These are phyloP conservation scores for Fabrea salina DNA, from an alignment of 169 alveolate species.

Conservation along the genomic window DNA sequence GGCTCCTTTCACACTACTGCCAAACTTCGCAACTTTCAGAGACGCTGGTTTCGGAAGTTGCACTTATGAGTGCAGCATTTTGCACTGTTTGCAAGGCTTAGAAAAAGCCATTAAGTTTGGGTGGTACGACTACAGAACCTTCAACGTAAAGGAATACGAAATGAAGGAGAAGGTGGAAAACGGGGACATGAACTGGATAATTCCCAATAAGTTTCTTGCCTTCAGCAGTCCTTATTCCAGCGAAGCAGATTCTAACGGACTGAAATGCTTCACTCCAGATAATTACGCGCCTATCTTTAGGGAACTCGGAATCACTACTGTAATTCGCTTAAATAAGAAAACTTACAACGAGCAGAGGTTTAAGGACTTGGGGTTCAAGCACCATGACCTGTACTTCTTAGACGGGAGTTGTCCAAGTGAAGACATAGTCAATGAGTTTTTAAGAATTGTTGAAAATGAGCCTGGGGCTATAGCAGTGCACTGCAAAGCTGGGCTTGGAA, in stretches of 20 bases:
- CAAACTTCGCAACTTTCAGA: slow-evolving; percentile 32
- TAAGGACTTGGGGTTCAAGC: slow-evolving; percentile 74
- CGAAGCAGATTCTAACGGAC: slow-evolving; percentile 54
- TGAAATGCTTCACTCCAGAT: slow-evolving; percentile 68
- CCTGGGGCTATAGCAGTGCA: slow-evolving; percentile 94
- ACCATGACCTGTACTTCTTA: slow-evolving; percentile 79
- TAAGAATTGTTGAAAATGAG: slow-evolving; percentile 85
- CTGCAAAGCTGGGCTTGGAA: slow-evolving; percentile 96
- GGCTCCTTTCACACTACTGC: slow-evolving; percentile 48
- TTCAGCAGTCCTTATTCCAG: slow-evolving; percentile 72
- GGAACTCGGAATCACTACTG: slow-evolving; percentile 65
- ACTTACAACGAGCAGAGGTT: slow-evolving; percentile 80
- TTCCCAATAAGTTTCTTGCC: slow-evolving; percentile 80
- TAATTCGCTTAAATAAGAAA: slow-evolving; percentile 83
- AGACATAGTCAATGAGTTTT: slow-evolving; percentile 81
- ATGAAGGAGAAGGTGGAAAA: slow-evolving; percentile 79
- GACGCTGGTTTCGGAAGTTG: slow-evolving; percentile 77
- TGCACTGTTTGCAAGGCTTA: slow-evolving; percentile 77
- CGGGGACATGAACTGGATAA: slow-evolving; percentile 84
- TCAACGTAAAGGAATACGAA: slow-evolving; percentile 76
- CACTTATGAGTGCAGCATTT: slow-evolving; percentile 49
- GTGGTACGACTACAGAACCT: slow-evolving; percentile 76
- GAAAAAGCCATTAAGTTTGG: slow-evolving; percentile 75
- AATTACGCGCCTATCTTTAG: slow-evolving; percentile 78
- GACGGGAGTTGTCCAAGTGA: slow-evolving; percentile 92